Evolutionary conservation across 805 yeast species (phyloP).

Genomic region (Saccharomyces kudriavzevii): DNA sequence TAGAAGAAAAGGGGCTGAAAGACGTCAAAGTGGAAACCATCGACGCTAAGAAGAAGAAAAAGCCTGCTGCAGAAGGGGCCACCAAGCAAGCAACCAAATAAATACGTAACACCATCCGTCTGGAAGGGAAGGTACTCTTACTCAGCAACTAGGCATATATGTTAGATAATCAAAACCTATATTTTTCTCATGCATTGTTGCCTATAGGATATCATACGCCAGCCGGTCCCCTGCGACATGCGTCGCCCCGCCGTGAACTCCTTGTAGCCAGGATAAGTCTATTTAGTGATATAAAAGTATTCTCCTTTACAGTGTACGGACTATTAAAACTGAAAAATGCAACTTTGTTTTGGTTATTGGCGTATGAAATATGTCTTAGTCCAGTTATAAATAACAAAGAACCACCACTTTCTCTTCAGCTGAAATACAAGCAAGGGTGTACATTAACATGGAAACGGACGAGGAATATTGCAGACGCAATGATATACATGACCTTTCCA

Average conservation of each 20-base stretch:
- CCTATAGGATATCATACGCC: not conserved
- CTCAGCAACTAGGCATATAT: not conserved
- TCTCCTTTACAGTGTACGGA: no score
- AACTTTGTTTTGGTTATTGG: not conserved
- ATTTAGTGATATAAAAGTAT: no score
- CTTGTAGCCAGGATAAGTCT: not conserved
- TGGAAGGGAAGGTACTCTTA: not conserved
- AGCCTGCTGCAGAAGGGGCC: constrained; percentile 24
- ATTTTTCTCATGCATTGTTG: not conserved
- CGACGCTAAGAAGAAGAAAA: constrained; percentile 74
- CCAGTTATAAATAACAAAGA: not conserved
- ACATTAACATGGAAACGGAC: not conserved
- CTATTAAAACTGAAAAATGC: not conserved
- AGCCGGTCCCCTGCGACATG: not conserved
- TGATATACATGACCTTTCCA: not conserved
- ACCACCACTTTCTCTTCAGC: not conserved
- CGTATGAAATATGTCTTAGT: not conserved
- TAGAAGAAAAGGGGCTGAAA: constrained; percentile 73
- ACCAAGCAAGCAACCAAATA: not conserved
- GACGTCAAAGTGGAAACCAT: constrained; percentile 85
- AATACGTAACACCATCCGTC: not conserved
- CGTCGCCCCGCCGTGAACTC: not conserved
- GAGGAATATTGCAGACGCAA: not conserved
- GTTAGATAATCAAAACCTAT: not conserved
- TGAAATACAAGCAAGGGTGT: not conserved